Base-by-base conservation (phyloP, 257 asterid genomes). In the Solanum corneliomulleri region DNA sequence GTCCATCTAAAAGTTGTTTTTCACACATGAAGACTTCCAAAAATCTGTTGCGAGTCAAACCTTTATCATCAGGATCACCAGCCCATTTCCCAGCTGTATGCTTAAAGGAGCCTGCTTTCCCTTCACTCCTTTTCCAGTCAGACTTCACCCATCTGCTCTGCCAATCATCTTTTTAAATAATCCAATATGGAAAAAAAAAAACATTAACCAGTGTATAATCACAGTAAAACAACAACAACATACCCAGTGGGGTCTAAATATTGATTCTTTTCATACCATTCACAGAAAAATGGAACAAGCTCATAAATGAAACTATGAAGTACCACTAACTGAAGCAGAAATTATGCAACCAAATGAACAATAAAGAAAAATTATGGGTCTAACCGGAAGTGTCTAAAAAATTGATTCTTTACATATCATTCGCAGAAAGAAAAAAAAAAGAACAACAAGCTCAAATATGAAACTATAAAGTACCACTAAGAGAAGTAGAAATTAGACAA, bases 61-160 rank as follows among this genome's bases (percentile, higher is more conserved):
- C 99, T 94, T 89, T 97, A 86, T 97, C 99, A 89, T 97, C 99
- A 64, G 98, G 98, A 49, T 97, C 99, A 85, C 98, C 99, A 83
- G 89, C 64, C 99, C 99, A 97, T 92, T 91, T 95, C 86, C 98
- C 99, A 23, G 98, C 94, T 2, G 98, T 87, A 93, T 97, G 99
- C 95, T 94, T 97, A 89, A 97, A 97, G n/a, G 95, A 81, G 21
- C 98, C 98, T 58, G 99, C 99, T 94, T 97, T 97, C 83, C 99
- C 99, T 89, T 97, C 99, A 42, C 92, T 90, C 89, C 88, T 92
- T 87, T 97, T 97, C 99, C 99, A 97, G 88, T 97, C 98, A 42
- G 99, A 97, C 92, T 27, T 93, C 90, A 97, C 98, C 98, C 99
- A 95, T 85, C 98, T 90, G 82, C 92, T 93, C 88, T 91, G 95